phyloP scores from a whole-genome alignment of 305 asterid species.

The Withania somnifera region DNA sequence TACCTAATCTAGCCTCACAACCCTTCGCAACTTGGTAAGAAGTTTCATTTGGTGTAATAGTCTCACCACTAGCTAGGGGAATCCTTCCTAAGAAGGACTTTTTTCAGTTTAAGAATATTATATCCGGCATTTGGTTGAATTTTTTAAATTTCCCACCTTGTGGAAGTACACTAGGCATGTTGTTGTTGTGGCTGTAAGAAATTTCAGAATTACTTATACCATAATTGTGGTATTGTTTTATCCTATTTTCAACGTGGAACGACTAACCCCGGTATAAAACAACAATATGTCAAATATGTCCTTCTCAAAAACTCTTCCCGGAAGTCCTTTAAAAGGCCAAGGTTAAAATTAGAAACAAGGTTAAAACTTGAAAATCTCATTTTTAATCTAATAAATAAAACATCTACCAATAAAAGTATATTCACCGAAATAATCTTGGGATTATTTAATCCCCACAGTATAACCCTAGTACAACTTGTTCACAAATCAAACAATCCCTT shows the following conservation, averaged over 20 bases:
- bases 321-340: not conserved
- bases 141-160: no score
- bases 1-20: no score
- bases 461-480: not conserved
- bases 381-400: not conserved
- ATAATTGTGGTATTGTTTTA: not conserved
- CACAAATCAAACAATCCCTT: not conserved
- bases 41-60: no score
- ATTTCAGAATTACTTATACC: not conserved
- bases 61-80: no score
- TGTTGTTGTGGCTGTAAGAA: no score
- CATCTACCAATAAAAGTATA: not conserved
- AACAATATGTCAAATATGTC: not conserved
- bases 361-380: not conserved
- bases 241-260: not conserved
- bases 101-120: not conserved
- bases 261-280: not conserved
- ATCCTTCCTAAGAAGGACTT: no score
- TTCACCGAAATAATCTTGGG: not conserved
- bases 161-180: no score
- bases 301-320: not conserved
- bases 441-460: no score
- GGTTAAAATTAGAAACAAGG: not conserved
- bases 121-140: not conserved
- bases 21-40: no score